phyloP scores from a whole-genome alignment of 257 asterid species.

The Solanum habrochaites region DNA sequence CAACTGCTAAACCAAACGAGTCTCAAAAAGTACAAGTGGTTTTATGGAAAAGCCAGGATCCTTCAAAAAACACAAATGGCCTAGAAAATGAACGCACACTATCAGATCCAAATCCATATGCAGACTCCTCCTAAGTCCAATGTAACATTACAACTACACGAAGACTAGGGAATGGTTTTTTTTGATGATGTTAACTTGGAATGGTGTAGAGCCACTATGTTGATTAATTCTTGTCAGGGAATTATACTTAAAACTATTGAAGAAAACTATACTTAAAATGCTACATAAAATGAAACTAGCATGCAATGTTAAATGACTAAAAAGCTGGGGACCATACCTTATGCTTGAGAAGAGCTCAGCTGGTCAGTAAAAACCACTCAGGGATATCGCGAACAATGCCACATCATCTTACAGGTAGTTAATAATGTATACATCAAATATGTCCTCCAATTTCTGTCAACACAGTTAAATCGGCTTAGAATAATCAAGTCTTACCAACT shows the following conservation, averaged over 20 bases:
- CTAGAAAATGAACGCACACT: neutral
- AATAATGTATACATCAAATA: slow-evolving; percentile 90
- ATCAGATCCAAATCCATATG: neutral
- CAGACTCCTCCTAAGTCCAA: neutral
- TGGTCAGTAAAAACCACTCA: slow-evolving; percentile 98
- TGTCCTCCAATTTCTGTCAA: slow-evolving; percentile 95
- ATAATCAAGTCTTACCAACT: neutral
- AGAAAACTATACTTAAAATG: neutral
- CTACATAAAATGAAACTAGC: neutral
- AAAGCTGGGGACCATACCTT: slow-evolving; percentile 30
- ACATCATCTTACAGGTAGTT: slow-evolving; percentile 89
- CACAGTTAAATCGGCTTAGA: neutral
- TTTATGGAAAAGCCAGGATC: neutral
- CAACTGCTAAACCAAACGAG: neutral
- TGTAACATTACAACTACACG: neutral
- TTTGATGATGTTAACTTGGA: neutral
- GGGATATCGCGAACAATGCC: slow-evolving; percentile 88
- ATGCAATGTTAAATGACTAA: neutral
- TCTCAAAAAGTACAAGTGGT: neutral
- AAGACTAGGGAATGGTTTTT: neutral
- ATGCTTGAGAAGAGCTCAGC: slow-evolving; percentile 88
- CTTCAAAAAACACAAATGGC: neutral
- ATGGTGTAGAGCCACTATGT: neutral
- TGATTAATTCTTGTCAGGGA: neutral
- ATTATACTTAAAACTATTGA: neutral